Percentiles rank a stretch among this genome's conserved stretches.
phyloP scores from a whole-genome alignment of 352 stramenopile species.

The Phytophthora agathidicida region DNA sequence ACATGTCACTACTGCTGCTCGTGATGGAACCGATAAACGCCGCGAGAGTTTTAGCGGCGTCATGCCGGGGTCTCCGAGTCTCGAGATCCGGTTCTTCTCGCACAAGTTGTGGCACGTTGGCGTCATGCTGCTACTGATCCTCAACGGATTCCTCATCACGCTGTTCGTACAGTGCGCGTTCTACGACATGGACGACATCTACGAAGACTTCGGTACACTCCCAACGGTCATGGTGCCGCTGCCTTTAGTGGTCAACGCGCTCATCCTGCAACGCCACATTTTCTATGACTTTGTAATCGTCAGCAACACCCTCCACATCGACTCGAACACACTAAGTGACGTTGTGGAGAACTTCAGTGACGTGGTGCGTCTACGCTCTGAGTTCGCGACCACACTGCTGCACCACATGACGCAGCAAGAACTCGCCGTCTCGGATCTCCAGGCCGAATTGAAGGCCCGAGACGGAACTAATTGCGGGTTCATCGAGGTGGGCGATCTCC shows the following conservation, averaged over 20 bases:
- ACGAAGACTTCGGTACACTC: constrained; percentile 39
- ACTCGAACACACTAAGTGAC: constrained; percentile 53
- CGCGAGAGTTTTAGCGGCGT: constrained; percentile 13
- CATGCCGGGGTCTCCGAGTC: constrained; percentile 11
- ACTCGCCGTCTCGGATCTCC: constrained; percentile 36
- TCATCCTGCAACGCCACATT: constrained; percentile 60
- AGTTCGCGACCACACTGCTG: constrained; percentile 45
- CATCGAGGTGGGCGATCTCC: constrained; percentile 52
- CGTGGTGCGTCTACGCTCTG: constrained; percentile 50
- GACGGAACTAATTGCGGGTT: constrained; percentile 32
- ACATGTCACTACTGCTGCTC: not conserved
- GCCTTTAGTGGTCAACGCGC: constrained; percentile 46
- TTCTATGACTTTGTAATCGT: constrained; percentile 69
- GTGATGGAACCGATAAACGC: not conserved
- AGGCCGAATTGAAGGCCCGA: constrained; percentile 30
- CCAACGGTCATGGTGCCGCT: constrained; percentile 45
- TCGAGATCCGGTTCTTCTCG: constrained; percentile 54
- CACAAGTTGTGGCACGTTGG: constrained; percentile 67
- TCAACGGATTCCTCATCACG: constrained; percentile 71
- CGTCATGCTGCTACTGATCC: constrained; percentile 60
- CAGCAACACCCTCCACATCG: constrained; percentile 53
- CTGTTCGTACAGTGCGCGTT: constrained; percentile 63
- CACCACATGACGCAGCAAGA: constrained; percentile 29
- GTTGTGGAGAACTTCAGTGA: constrained; percentile 69
- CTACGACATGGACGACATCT: constrained; percentile 44